Conservation (phyloP, 169 alveolate genomes). For the Amoebophrya sp. region DNA sequence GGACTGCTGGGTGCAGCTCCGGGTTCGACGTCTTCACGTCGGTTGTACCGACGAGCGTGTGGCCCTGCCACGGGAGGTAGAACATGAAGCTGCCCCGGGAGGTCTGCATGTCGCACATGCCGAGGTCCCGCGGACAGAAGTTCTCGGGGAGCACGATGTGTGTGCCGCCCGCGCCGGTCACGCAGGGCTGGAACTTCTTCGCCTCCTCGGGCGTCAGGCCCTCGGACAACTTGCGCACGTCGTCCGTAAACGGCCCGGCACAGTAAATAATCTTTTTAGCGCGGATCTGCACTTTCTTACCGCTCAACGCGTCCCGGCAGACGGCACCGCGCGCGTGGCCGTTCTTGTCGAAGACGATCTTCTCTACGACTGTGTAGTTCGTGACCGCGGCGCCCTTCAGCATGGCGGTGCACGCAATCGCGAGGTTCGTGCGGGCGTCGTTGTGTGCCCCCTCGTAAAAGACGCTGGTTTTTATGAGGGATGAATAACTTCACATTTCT, state of each 20-base stretch:
- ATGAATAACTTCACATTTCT: too few species aligned
- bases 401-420: slow-evolving; percentile 45
- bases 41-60: slow-evolving; percentile 81
- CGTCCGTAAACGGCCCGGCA: slow-evolving; percentile 56
- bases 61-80: slow-evolving; percentile 75
- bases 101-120: slow-evolving; percentile 80
- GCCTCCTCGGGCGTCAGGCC: background rate
- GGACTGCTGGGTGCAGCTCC: background rate
- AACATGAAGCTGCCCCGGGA: slow-evolving; percentile 82
- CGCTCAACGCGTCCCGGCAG: background rate
- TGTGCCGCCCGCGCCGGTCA: slow-evolving; percentile 34
- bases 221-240: slow-evolving; percentile 38
- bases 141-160: slow-evolving; percentile 42
- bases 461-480: too few species aligned
- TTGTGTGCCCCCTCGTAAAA: slow-evolving; percentile 48
- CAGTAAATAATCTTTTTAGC: slow-evolving; percentile 80
- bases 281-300: slow-evolving; percentile 54
- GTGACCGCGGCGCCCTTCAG: slow-evolving; percentile 69
- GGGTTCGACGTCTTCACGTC: slow-evolving; percentile 64
- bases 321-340: slow-evolving; percentile 51
- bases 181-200: background rate
- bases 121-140: slow-evolving; percentile 39
- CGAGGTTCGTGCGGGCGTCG: slow-evolving; percentile 46
- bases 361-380: slow-evolving; percentile 73
- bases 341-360: slow-evolving; percentile 59